Evolutionary conservation across 768 basidiomycete genomes (phyloP).

Genomic region (Lactifluus subvellereus): DNA sequence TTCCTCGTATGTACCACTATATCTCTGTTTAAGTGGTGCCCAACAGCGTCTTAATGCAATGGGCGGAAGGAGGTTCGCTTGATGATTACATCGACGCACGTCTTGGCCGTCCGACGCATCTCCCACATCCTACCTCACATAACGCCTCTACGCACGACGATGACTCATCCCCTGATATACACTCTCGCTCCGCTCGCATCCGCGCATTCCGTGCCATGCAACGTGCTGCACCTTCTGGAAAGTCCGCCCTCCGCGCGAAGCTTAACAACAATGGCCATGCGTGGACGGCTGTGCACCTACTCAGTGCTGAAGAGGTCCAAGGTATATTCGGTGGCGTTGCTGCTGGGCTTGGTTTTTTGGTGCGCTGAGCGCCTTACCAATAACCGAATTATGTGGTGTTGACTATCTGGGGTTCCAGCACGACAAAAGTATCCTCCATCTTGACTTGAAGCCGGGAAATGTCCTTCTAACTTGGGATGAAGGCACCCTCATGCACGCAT

Average conservation of each 20-base stretch:
- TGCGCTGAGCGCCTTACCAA: slow-evolving; percentile 33
- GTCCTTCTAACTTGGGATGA: slow-evolving; percentile 91
- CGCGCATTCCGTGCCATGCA: slow-evolving; percentile 69
- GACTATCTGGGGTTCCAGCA: slow-evolving; percentile 44
- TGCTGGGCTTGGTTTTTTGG: slow-evolving; percentile 83
- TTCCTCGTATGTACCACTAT: not conserved
- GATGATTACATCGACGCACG: slow-evolving; percentile 84
- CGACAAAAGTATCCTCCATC: slow-evolving; percentile 78
- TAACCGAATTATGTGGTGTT: not conserved
- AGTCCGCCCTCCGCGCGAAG: slow-evolving; percentile 52
- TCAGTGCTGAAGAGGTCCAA: slow-evolving; percentile 79
- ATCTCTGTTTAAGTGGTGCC: not conserved
- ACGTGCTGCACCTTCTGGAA: slow-evolving; percentile 56
- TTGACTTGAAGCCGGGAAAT: slow-evolving; percentile 93
- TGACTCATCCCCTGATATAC: slow-evolving; percentile 21
- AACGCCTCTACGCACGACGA: slow-evolving; percentile 37
- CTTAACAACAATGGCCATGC: slow-evolving; percentile 36
- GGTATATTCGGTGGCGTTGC: slow-evolving; percentile 80
- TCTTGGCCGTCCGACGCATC: slow-evolving; percentile 45
- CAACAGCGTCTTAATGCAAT: slow-evolving; percentile 81
- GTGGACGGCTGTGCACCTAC: slow-evolving; percentile 74
- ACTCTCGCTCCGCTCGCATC: slow-evolving; percentile 66
- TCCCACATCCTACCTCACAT: slow-evolving; percentile 34
- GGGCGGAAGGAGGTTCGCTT: slow-evolving; percentile 84
- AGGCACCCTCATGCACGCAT: slow-evolving; percentile 65